Evolutionary conservation across 352 stramenopile species (phyloP).

Genomic region (Pythium dissimile): DNA sequence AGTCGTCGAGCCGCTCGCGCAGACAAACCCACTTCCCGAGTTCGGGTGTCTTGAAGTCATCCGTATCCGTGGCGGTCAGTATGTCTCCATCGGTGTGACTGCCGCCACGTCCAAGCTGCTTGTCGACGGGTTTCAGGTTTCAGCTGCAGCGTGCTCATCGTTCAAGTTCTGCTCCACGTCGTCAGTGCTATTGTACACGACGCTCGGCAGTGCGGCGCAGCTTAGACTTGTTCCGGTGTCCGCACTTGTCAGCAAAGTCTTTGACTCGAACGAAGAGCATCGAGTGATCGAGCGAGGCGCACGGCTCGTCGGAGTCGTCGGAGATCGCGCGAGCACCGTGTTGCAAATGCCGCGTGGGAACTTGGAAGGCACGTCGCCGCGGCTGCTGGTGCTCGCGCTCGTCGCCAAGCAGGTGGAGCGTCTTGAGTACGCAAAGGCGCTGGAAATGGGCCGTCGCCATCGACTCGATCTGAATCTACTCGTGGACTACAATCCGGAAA

Average conservation of each 20-base stretch:
- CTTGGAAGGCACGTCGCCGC: constrained; percentile 59
- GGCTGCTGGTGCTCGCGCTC: constrained; percentile 55
- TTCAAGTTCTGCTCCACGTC: constrained; percentile 46
- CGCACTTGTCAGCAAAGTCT: constrained; percentile 10
- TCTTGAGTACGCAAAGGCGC: constrained; percentile 38
- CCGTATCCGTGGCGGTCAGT: background rate
- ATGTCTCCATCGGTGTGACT: constrained; percentile 43
- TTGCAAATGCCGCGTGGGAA: constrained; percentile 79
- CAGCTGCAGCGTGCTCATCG: constrained; percentile 44
- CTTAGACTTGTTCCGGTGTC: constrained; percentile 49
- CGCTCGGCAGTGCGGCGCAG: constrained; percentile 48
- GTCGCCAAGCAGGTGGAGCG: constrained; percentile 37
- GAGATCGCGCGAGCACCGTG: constrained; percentile 51
- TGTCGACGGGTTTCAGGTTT: constrained; percentile 40
- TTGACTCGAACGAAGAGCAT: constrained; percentile 15
- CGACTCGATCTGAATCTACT: constrained; percentile 78
- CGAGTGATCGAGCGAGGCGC: constrained; percentile 64
- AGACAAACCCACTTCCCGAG: background rate
- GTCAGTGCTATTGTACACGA: constrained; percentile 60
- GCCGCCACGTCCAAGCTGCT: constrained; percentile 42
- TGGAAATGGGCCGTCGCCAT: constrained; percentile 75
- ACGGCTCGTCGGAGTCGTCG: constrained; percentile 50
- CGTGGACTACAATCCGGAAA: constrained; percentile 49
- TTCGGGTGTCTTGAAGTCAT: constrained; percentile 43
- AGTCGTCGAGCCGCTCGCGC: background rate